Evolutionary conservation across 495 filamentous ascomycete species (phyloP).

Genomic region (Aspergillus indologenus): DNA sequence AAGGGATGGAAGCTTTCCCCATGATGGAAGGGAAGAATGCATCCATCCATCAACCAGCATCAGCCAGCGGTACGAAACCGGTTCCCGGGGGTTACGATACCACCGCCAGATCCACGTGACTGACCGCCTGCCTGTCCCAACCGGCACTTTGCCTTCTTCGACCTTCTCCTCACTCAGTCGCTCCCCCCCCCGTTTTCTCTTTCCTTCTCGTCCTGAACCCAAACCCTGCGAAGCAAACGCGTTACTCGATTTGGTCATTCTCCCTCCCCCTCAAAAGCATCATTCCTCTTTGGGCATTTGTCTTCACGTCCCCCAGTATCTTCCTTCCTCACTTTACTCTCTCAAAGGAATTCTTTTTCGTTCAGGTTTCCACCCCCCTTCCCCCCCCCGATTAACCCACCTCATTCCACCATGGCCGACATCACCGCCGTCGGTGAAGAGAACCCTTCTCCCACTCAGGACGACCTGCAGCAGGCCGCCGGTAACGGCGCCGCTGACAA

Average conservation of each 20-base stretch:
- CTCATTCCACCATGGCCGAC: constrained; percentile 38
- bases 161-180: constrained; percentile 21
- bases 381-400: no score
- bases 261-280: constrained; percentile 39
- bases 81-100: neutral
- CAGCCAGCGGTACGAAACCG: neutral
- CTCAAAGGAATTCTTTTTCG: constrained; percentile 14
- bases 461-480: constrained; percentile 51
- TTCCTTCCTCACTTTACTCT: constrained; percentile 21
- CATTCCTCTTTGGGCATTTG: constrained; percentile 49
- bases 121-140: constrained; percentile 42
- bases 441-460: constrained; percentile 48
- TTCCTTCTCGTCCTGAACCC: constrained; percentile 34
- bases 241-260: constrained; percentile 54
- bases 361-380: constrained; percentile 4
- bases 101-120: constrained; percentile 26
- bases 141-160: constrained; percentile 44
- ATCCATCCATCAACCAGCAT: no score
- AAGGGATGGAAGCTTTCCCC: no score
- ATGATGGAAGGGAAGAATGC: no score
- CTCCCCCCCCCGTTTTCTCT: constrained; percentile 26
- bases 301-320: constrained; percentile 21
- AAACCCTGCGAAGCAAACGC: constrained; percentile 49
- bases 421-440: constrained; percentile 47
- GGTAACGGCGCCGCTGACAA: constrained; percentile 58